Percentiles rank a stretch among this genome's conserved stretches.
These are phyloP conservation scores for Helichrysum umbraculigerum DNA, from an alignment of 129 eudicot genomes.

Conservation along the genomic window DNA sequence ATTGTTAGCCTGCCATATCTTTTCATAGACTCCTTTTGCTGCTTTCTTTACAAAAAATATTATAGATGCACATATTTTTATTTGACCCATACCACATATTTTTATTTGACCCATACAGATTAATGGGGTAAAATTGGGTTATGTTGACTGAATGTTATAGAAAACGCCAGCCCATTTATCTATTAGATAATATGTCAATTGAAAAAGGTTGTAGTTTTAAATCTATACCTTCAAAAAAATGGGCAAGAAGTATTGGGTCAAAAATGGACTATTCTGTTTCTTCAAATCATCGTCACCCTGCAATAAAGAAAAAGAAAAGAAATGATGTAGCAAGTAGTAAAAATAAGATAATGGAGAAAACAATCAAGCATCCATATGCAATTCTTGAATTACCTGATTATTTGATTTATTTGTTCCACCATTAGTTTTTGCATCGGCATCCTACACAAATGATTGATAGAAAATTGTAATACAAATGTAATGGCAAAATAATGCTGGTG, in stretches of 20 bases:
- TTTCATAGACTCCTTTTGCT: no score
- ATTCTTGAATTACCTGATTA: conserved; percentile 50
- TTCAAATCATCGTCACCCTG: conserved; percentile 66
- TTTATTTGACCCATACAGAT: no score
- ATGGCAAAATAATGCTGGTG: conserved; percentile 1
- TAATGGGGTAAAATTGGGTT: no score
- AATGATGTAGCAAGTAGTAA: neutral
- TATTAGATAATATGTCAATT: neutral
- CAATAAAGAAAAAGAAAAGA: neutral
- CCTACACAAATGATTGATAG: conserved; percentile 39
- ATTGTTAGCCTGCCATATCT: no score
- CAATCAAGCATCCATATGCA: neutral
- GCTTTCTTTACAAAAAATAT: no score
- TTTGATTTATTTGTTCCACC: conserved; percentile 35
- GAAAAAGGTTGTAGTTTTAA: neutral
- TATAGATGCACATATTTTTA: no score
- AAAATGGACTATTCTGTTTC: conserved; percentile 62
- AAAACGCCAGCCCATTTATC: conserved; percentile 57
- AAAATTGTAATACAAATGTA: conserved; percentile 4
- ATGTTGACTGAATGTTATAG: conserved; percentile 85
- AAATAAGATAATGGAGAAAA: neutral
- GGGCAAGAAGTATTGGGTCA: conserved; percentile 77
- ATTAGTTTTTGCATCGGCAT: conserved; percentile 64
- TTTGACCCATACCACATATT: no score
- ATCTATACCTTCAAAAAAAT: conserved; percentile 64